A percentile compares a stretch with the other conserved stretches of the same genome.
Conservation (phyloP, 768 basidiomycete species). For the Trametopsis cervina region DNA sequence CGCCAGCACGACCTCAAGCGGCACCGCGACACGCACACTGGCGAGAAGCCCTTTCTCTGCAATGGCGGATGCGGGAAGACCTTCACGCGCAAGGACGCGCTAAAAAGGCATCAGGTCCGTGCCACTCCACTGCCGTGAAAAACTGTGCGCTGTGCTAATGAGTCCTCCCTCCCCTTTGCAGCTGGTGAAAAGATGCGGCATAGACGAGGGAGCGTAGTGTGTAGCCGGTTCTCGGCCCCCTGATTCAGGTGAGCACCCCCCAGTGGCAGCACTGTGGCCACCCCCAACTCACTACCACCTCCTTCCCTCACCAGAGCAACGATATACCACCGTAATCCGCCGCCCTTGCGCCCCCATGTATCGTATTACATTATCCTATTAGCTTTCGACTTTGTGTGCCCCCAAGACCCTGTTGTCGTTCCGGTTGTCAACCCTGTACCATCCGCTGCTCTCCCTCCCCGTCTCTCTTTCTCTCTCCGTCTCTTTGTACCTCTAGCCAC, state of each 20-base stretch:
- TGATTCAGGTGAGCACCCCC: not conserved
- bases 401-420: not conserved
- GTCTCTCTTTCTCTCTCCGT: too few species aligned
- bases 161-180: conserved; percentile 1
- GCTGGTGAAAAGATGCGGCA: conserved; percentile 78
- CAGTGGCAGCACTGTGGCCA: not conserved
- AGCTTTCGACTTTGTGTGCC: not conserved
- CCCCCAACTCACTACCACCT: not conserved
- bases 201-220: conserved; percentile 41
- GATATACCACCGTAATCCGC: conserved; percentile 14
- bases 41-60: conserved; percentile 78
- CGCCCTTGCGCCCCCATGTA: not conserved
- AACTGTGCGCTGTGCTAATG: conserved; percentile 7
- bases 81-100: conserved; percentile 79
- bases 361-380: not conserved
- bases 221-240: not conserved
- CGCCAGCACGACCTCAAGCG: conserved; percentile 82
- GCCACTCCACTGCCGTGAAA: not conserved
- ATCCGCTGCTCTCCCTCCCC: too few species aligned
- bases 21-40: conserved; percentile 79
- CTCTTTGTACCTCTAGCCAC: too few species aligned
- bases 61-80: conserved; percentile 84
- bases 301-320: conserved; percentile 11
- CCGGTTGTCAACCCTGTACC: too few species aligned
- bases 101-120: conserved; percentile 78